These are phyloP conservation scores for Anthracocystis panici-leucophaei DNA, from an alignment of 1,284 basidiomycete genomes.

Conservation along the genomic window DNA sequence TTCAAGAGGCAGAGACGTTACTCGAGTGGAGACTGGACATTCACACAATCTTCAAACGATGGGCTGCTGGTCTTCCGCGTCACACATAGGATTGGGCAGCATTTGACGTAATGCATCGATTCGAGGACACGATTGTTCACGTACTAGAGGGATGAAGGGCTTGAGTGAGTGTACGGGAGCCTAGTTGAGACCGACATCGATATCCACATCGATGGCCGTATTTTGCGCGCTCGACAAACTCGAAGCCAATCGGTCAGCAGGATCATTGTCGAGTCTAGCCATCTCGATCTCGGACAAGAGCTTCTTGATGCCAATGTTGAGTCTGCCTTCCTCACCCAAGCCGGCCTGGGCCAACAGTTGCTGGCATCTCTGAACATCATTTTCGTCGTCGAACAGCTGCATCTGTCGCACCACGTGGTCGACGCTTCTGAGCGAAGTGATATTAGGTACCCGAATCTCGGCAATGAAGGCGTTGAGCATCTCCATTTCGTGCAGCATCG, in stretches of 20 bases:
- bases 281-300: conserved; percentile 92
- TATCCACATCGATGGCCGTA: conserved; percentile 48
- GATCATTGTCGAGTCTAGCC: conserved; percentile 82
- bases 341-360: conserved; percentile 81
- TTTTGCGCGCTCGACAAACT: conserved; percentile 58
- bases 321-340: conserved; percentile 75
- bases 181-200: conserved; percentile 52
- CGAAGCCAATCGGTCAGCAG: conserved; percentile 70
- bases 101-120: neutral
- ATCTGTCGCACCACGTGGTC: conserved; percentile 86
- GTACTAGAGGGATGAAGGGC: neutral
- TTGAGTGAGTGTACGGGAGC: neutral
- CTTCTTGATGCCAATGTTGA: conserved; percentile 88
- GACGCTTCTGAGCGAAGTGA: conserved; percentile 80
- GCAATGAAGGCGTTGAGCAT: conserved; percentile 89
- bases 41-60: conserved; percentile 27
- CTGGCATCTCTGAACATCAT: conserved; percentile 77
- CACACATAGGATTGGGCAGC: no score
- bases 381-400: conserved; percentile 77
- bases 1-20: conserved; percentile 39
- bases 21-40: conserved; percentile 60
- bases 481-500: conserved; percentile 90
- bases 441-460: conserved; percentile 85
- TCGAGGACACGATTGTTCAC: neutral
- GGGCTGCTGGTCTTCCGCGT: conserved; percentile 22